Evolutionary conservation across 2,329 filamentous ascomycete genomes (phyloP), one percentile per base, ranked within the genome.

Genomic region (Boeremia exigua): DNA sequence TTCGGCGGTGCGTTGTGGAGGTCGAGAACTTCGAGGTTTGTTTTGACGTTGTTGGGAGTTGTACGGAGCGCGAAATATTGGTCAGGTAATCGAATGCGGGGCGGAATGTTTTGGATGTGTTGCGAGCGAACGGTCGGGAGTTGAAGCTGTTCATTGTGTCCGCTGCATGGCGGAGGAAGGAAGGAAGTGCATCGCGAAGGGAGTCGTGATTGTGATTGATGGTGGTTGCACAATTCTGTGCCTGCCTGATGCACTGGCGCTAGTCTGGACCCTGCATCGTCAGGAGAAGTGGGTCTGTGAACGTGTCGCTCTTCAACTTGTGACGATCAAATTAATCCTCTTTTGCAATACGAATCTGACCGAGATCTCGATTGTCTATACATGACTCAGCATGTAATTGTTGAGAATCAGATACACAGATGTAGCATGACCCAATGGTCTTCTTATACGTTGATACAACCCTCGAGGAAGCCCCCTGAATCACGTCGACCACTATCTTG

Each of bases 11-110:
- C 38, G 44, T 17, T 40, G 48, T 25, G 51, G 49, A 51, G 48
- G 33, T 14, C 23, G 27, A 61, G 56, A 25, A 51, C 52, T 54
- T 63, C 62, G 62, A 48, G 51, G 48, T 44, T 48, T 51, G 28
- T 47, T 56, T 49, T n/a, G 34, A 54, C 44, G 64, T 54, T 23
- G 45, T 59, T 32, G 64, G 59, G 28, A 59, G 51, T 40, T 64
- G 63, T 4, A 57, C 50, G 36, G 59, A 37, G 52, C 62, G 63
- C 48, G 70, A 63, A 33, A 70, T 62, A 39, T 68, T 73, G 65
- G 64, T 69, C 23, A 75, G 70, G 58, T 71, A 70, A 59, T 70
- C 70, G 63, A 74, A 67, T n/a, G 72, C 70, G 30, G 70, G 70
- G 32, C 68, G 67, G 59, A 75, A 75, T 19, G 68, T 57, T 19